Conservation (phyloP, 2,329 filamentous ascomycete species). For the Trichoderma hamatum region DNA sequence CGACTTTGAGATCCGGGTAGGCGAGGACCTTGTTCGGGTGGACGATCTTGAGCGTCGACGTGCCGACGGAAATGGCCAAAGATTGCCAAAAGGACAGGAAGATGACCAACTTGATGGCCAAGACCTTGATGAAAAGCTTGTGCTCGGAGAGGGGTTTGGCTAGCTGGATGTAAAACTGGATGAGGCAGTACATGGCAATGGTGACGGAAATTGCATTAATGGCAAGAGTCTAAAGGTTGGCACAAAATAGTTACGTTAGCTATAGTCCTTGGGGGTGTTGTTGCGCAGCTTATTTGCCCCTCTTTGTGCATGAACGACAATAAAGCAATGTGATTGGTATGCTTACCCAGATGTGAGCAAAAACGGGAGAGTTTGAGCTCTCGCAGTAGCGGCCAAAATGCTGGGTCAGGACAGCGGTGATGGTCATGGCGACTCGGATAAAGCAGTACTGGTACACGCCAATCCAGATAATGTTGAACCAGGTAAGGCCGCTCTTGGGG, state of each 20-base stretch:
- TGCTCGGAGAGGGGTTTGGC: conserved; percentile 69
- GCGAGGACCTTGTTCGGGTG: conserved; percentile 63
- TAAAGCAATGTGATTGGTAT: neutral
- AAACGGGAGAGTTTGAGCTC: conserved; percentile 73
- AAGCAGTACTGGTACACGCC: conserved; percentile 86
- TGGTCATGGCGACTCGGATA: conserved; percentile 76
- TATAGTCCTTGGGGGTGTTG: neutral
- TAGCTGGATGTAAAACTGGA: conserved; percentile 84
- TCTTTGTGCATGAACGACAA: neutral
- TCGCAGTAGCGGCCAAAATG: conserved; percentile 74
- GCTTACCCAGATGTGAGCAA: conserved; percentile 81
- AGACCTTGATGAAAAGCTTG: conserved; percentile 75
- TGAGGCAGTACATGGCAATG: conserved; percentile 85
- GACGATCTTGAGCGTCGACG: conserved; percentile 64
- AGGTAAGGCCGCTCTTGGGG: conserved; percentile 80
- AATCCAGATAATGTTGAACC: conserved; percentile 87
- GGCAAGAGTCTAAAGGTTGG: conserved; percentile 55
- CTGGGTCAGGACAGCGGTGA: conserved; percentile 75
- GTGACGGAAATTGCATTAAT: conserved; percentile 74
- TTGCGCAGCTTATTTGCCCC: neutral
- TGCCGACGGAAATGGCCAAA: conserved; percentile 54
- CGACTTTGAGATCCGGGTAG: conserved; percentile 77
- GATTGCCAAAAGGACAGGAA: conserved; percentile 90
- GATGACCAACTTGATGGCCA: conserved; percentile 88
- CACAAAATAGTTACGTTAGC: neutral